Evolutionary conservation across 768 basidiomycete genomes (phyloP).

Genomic region (Bullera alba): DNA sequence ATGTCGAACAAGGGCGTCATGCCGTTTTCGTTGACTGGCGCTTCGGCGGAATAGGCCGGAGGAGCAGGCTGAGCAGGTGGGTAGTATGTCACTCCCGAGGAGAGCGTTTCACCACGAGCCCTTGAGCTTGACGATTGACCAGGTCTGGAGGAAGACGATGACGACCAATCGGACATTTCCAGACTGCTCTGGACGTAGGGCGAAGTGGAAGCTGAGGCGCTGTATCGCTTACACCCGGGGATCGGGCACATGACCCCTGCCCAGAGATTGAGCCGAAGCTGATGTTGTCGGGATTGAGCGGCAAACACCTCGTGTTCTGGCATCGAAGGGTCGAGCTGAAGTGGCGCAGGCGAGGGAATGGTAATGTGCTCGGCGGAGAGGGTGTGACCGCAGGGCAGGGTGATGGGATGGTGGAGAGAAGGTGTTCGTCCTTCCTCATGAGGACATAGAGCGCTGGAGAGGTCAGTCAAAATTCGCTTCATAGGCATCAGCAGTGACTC

Average conservation of each 20-base stretch:
- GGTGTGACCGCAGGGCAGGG: conserved; percentile 75
- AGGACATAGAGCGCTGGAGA: conserved; percentile 38
- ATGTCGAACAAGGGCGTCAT: conserved; percentile 33
- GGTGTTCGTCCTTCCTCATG: conserved; percentile 19
- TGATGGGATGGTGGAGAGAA: conserved; percentile 51
- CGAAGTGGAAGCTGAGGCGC: conserved; percentile 21
- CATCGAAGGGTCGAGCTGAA: conserved; percentile 44
- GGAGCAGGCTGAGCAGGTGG: conserved; percentile 18
- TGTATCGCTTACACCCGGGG: conserved; percentile 37
- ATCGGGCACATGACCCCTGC: conserved; percentile 39
- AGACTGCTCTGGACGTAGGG: no score
- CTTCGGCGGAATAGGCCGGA: conserved; percentile 18
- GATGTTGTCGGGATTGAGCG: conserved; percentile 37
- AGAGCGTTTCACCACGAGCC: conserved; percentile 6
- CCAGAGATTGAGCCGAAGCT: conserved; percentile 35
- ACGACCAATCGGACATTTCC: conserved; percentile 2
- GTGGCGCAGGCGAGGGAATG: conserved; percentile 28
- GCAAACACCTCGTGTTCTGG: conserved; percentile 51
- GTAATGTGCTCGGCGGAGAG: conserved; percentile 59
- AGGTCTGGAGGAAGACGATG: not conserved
- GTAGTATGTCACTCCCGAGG: conserved; percentile 32
- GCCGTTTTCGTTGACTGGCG: conserved; percentile 3
- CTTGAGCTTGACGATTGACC: not conserved
- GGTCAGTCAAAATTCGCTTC: not conserved
- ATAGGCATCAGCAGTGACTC: conserved; percentile 9